A percentile compares a stretch with the other conserved stretches of the same genome.
Conservation (phyloP, 176 grass and related monocot species). For the Cocos nucifera region DNA sequence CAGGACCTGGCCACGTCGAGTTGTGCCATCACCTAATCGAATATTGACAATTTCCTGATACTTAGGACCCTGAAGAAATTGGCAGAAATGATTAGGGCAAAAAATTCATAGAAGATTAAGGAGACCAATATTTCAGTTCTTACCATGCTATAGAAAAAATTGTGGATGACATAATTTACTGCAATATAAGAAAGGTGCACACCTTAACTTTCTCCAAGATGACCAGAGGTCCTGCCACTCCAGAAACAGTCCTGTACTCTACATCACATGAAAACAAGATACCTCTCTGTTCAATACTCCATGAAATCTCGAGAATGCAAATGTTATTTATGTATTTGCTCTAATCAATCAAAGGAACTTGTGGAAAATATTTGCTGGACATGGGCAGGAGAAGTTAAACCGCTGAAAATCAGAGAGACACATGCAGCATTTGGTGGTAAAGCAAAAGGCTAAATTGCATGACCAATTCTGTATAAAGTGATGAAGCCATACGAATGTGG, state of each 20-base stretch:
- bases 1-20: slow-evolving; percentile 92
- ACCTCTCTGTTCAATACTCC: neutral
- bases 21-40: slow-evolving; percentile 86
- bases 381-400: no score
- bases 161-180: no score
- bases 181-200: slow-evolving; percentile 1
- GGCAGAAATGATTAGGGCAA: no score
- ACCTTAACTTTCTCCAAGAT: slow-evolving; percentile 99
- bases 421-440: no score
- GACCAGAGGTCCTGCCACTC: slow-evolving; percentile 93
- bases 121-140: no score
- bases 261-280: slow-evolving; percentile 5
- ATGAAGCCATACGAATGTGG: no score
- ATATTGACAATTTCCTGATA: slow-evolving; percentile 99
- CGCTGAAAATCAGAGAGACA: no score
- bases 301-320: neutral
- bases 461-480: no score
- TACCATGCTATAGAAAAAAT: no score
- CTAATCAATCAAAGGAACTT: neutral
- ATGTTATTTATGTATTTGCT: neutral
- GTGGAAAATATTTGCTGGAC: no score
- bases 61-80: slow-evolving; percentile 60
- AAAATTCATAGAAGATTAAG: no score
- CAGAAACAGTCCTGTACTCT: slow-evolving; percentile 98
- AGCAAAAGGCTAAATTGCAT: no score